Percentiles rank a stretch among this genome's conserved stretches.
phyloP scores from a whole-genome alignment of 2,329 filamentous ascomycete genomes.

The Ambrosiella cleistominuta region DNA sequence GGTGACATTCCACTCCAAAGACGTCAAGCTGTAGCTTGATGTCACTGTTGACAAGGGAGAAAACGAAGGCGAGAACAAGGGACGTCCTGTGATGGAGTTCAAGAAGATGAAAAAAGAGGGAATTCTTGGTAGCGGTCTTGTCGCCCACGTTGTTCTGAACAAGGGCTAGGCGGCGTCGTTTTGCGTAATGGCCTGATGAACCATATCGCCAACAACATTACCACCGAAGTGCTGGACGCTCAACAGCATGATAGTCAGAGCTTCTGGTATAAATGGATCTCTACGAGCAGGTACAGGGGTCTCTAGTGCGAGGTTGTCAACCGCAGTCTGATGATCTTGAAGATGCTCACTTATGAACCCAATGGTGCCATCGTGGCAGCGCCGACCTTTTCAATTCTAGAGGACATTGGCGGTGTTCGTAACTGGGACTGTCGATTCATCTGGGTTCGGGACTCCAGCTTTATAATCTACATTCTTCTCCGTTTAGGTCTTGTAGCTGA shows the following conservation, averaged over 20 bases:
- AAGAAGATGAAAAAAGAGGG: constrained; percentile 31
- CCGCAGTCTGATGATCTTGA: constrained; percentile 55
- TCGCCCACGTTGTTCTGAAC: constrained; percentile 38
- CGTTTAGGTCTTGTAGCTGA: constrained; percentile 60
- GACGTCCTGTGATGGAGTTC: constrained; percentile 35
- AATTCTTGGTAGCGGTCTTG: constrained; percentile 44
- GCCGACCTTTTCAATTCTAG: constrained; percentile 61
- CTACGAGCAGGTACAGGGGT: constrained; percentile 51
- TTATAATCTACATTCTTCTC: constrained; percentile 61
- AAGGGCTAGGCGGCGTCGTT: constrained; percentile 52
- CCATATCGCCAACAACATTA: constrained; percentile 40
- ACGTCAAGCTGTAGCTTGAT: constrained; percentile 46
- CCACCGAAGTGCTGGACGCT: constrained; percentile 36
- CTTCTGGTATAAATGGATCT: constrained; percentile 60
- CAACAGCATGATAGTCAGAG: constrained; percentile 53
- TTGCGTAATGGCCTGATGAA: constrained; percentile 43
- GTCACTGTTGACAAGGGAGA: constrained; percentile 47
- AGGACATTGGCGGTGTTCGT: constrained; percentile 49
- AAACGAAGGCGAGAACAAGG: constrained; percentile 21
- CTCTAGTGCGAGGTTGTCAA: constrained; percentile 55
- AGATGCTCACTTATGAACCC: constrained; percentile 61
- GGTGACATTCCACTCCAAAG: constrained; percentile 42
- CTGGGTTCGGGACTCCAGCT: constrained; percentile 63
- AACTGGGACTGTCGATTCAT: constrained; percentile 62
- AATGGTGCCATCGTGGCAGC: constrained; percentile 62